These are phyloP conservation scores for Zymoseptoria brevis DNA, from an alignment of 2,329 filamentous ascomycete genomes.

Conservation along the genomic window DNA sequence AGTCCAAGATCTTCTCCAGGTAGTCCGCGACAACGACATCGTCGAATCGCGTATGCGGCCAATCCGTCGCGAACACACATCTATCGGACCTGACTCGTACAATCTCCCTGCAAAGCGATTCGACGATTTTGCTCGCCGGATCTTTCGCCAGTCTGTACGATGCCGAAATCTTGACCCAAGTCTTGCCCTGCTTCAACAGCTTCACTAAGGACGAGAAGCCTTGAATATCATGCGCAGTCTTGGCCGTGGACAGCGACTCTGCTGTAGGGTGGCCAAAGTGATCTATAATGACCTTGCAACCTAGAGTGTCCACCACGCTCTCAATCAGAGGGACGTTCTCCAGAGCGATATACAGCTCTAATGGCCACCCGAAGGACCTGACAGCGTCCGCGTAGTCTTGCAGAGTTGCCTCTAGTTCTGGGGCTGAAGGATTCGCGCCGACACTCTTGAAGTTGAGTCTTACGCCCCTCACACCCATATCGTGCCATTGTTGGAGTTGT, in stretches of 20 bases:
- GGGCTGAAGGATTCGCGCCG: slow-evolving; percentile 32
- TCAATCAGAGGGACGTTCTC: slow-evolving; percentile 44
- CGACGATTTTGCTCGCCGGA: slow-evolving; percentile 29
- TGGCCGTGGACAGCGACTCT: slow-evolving; percentile 32
- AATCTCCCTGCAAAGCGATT: slow-evolving; percentile 44
- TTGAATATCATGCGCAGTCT: slow-evolving; percentile 35
- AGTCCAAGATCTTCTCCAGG: slow-evolving; percentile 46
- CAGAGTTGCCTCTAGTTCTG: slow-evolving; percentile 38
- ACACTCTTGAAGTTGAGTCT: slow-evolving; percentile 52
- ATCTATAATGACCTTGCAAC: slow-evolving; percentile 50
- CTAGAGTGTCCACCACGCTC: slow-evolving; percentile 40
- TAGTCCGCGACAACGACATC: slow-evolving; percentile 49
- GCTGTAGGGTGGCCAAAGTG: slow-evolving; percentile 45
- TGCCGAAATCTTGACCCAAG: slow-evolving; percentile 53
- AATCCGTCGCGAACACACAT: slow-evolving; percentile 54
- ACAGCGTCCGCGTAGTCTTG: slow-evolving; percentile 45
- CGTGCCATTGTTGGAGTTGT: slow-evolving; percentile 47
- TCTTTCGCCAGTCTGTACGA: slow-evolving; percentile 45
- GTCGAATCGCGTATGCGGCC: slow-evolving; percentile 57
- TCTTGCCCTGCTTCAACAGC: slow-evolving; percentile 41
- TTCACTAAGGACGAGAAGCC: slow-evolving; percentile 45
- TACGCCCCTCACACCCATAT: slow-evolving; percentile 51
- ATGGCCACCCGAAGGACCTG: slow-evolving; percentile 46
- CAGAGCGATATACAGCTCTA: slow-evolving; percentile 53
- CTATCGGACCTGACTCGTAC: slow-evolving; percentile 38